Base-by-base conservation (phyloP, 2,329 filamentous ascomycete species). In the Xylaria sp. region DNA sequence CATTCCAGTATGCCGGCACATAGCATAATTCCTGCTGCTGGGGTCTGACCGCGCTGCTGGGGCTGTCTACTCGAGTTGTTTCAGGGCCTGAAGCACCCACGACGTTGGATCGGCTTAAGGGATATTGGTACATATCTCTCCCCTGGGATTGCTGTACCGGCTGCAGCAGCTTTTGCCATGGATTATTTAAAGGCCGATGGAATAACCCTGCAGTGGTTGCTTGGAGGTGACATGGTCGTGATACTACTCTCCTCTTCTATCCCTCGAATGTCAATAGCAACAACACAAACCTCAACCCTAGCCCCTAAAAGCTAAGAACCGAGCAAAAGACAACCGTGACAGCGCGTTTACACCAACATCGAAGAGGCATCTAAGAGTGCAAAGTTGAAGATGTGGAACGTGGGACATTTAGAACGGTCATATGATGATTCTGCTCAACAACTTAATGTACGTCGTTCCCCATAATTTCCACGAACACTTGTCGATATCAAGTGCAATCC, bases 371-470 rank as follows among this genome's bases (percentile, higher is more conserved):
- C 55, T 43, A 59, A 58, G 41, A 60, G 64, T 21, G 53, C 41
- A 54, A 54, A 51, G 33, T 19, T 35, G 54, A 65, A 49, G 54
- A 69, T 64, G 65, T 68, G 69, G 68, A 70, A 72, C 65, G 66
- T 69, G 64, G 67, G 59, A 54, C 69, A 71, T 48, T 59, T 62
- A 58, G 57, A 58, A 58, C 65, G 61, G 67, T 55, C 65, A 60
- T 69, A 67, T 66, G 67, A 66, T 57, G 60, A 66, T 56, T 60
- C 66, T 43, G 62, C 65, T 43, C 63, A 66, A 43, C 66, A 63
- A 61, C 54, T 68, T 63, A 66, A 70, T 62, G 69, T 72, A 68
- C 65, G 69, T 72, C 35, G 53, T 58, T 54, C 47, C 49, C 29
- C 10, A 49, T 11, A 44, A 7, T 15, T 38, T 44, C 27, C 44